These are phyloP conservation scores for Exophiala phaeomuriformis DNA, from an alignment of 2,329 filamentous ascomycete species.

Conservation along the genomic window DNA sequence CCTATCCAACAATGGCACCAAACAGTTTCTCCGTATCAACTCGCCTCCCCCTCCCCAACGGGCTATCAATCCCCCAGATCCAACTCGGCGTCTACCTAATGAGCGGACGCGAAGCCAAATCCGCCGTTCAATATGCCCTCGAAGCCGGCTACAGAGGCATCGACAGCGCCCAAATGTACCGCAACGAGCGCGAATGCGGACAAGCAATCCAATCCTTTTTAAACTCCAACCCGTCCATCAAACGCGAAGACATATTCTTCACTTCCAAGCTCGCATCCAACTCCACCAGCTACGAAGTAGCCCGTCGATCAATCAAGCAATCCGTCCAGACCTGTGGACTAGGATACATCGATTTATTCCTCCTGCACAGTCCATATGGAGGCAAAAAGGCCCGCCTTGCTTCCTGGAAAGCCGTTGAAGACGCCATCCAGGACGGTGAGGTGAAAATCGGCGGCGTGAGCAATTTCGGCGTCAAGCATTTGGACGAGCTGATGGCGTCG, in stretches of 20 bases:
- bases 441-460: slow-evolving; percentile 65
- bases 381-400: slow-evolving; percentile 60
- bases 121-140: slow-evolving; percentile 53
- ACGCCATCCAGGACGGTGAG: slow-evolving; percentile 66
- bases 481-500: slow-evolving; percentile 60
- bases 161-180: slow-evolving; percentile 58
- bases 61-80: slow-evolving; percentile 60
- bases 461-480: slow-evolving; percentile 69
- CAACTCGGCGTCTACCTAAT: slow-evolving; percentile 70
- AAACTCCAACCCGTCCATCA: slow-evolving; percentile 43
- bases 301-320: slow-evolving; percentile 57
- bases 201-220: slow-evolving; percentile 56
- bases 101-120: slow-evolving; percentile 52
- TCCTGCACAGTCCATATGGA: slow-evolving; percentile 73
- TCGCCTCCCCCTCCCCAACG: slow-evolving; percentile 52
- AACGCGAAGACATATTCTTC: slow-evolving; percentile 66
- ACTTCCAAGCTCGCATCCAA: slow-evolving; percentile 70
- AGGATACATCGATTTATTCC: slow-evolving; percentile 70
- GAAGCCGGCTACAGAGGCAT: slow-evolving; percentile 37
- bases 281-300: slow-evolving; percentile 55
- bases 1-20: slow-evolving; percentile 13
- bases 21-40: slow-evolving; percentile 23
- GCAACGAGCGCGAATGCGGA: slow-evolving; percentile 66
- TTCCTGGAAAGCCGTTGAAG: slow-evolving; percentile 69
- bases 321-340: slow-evolving; percentile 59